Conservation (phyloP, 2,329 filamentous ascomycete species). For the Ceratocystis diversiconidia region DNA sequence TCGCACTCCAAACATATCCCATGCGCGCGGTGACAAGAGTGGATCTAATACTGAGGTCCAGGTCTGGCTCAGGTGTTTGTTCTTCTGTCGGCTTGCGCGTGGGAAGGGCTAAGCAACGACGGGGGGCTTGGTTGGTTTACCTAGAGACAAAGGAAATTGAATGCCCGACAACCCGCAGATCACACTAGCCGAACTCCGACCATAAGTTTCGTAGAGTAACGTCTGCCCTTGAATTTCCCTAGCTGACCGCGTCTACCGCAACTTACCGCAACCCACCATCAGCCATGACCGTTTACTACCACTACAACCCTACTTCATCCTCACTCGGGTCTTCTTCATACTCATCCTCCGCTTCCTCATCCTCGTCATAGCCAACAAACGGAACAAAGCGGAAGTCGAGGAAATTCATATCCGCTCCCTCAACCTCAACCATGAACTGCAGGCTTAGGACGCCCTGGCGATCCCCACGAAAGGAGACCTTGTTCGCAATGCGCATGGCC, state of each 20-base stretch:
- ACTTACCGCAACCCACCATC: too few species aligned
- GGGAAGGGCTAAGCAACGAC: too few species aligned
- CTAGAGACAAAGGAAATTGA: too few species aligned
- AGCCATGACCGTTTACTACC: neutral
- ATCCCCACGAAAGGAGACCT: constrained; percentile 83
- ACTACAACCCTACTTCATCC: constrained; percentile 10
- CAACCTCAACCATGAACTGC: constrained; percentile 91
- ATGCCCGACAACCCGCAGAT: too few species aligned
- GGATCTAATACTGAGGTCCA: too few species aligned
- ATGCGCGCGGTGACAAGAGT: neutral
- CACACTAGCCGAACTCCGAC: too few species aligned
- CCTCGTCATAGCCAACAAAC: constrained; percentile 46
- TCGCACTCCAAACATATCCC: neutral
- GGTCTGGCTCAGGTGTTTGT: neutral
- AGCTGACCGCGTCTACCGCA: too few species aligned
- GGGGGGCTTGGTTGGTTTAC: too few species aligned
- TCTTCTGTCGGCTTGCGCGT: neutral
- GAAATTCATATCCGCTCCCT: constrained; percentile 55
- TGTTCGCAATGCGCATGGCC: constrained; percentile 86
- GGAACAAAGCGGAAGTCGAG: constrained; percentile 75
- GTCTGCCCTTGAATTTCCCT: too few species aligned
- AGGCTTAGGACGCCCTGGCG: constrained; percentile 79
- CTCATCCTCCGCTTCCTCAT: constrained; percentile 30
- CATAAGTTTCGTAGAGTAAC: too few species aligned
- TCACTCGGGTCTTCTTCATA: constrained; percentile 21